Percentiles rank a stretch among this genome's conserved stretches.
phyloP scores from a whole-genome alignment of 257 asterid genomes.

The Craterostigma plantagineum region DNA sequence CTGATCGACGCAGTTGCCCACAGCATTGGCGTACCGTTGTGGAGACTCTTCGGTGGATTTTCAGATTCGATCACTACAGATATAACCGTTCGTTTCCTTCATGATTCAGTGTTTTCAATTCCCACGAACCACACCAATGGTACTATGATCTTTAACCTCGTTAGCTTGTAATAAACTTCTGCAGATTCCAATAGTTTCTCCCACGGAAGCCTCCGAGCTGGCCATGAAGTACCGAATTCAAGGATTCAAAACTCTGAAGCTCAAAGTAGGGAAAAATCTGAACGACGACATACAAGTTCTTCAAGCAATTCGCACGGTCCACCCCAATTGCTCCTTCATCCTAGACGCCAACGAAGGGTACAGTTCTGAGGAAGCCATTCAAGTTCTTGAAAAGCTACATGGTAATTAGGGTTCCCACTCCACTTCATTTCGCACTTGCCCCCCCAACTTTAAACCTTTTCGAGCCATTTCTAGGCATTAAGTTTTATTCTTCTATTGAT shows the following conservation, averaged over 20 bases:
- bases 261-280: constrained; percentile 73
- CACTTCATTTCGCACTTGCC: not conserved
- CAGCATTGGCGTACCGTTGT: constrained; percentile 65
- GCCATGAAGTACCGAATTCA: constrained; percentile 41
- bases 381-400: constrained; percentile 54
- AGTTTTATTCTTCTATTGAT: too few species aligned
- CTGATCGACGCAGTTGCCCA: constrained; percentile 77
- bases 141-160: too few species aligned
- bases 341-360: constrained; percentile 93
- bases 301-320: constrained; percentile 59
- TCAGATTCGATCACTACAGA: constrained; percentile 60
- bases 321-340: constrained; percentile 68
- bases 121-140: too few species aligned
- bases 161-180: constrained; percentile 3
- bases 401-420: constrained; percentile 20
- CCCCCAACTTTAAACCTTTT: too few species aligned
- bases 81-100: constrained; percentile 43
- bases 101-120: constrained; percentile 1
- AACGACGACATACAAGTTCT: constrained; percentile 59
- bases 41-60: constrained; percentile 86
- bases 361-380: constrained; percentile 58
- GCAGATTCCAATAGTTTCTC: constrained; percentile 79
- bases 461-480: too few species aligned
- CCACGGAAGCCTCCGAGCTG: constrained; percentile 62
- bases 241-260: constrained; percentile 75